Percentiles rank a stretch among this genome's conserved stretches.
phyloP scores from a whole-genome alignment of 257 asterid genomes.

The Echites panduratus region DNA sequence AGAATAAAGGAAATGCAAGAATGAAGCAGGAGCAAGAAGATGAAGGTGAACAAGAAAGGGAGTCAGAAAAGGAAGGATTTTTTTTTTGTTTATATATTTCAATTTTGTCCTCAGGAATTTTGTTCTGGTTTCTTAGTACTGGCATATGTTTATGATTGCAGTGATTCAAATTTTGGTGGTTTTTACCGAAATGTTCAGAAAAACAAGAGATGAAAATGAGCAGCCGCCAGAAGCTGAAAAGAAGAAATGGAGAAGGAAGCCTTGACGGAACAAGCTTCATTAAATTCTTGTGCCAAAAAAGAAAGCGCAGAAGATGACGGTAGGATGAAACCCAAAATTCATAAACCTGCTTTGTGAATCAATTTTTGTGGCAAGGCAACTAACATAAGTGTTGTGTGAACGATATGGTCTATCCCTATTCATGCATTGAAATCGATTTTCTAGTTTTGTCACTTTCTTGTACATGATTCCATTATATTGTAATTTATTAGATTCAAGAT shows the following conservation, averaged over 20 bases:
- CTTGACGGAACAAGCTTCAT: slow-evolving; percentile 65
- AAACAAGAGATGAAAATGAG: slow-evolving; percentile 81
- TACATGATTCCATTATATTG: slow-evolving; percentile 1
- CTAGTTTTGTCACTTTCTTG: neutral
- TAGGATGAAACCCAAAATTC: slow-evolving; percentile 34
- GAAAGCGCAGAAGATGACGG: slow-evolving; percentile 66
- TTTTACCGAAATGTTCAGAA: slow-evolving; percentile 77
- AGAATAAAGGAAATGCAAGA: no score
- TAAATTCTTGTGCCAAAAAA: slow-evolving; percentile 64
- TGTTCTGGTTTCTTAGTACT: neutral
- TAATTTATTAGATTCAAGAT: neutral
- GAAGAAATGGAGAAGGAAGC: slow-evolving; percentile 92
- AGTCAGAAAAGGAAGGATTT: no score
- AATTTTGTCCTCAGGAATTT: neutral
- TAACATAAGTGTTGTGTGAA: no score
- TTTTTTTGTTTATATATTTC: neutral
- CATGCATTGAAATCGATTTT: neutral
- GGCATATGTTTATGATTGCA: slow-evolving; percentile 30
- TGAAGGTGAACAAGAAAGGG: no score
- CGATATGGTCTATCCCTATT: neutral
- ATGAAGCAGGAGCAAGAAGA: no score
- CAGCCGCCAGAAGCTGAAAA: slow-evolving; percentile 83
- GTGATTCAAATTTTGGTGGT: slow-evolving; percentile 83
- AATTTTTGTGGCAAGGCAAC: slow-evolving; percentile 9
- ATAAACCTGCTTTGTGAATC: slow-evolving; percentile 36